phyloP scores from a whole-genome alignment of 768 basidiomycete genomes.

The Xerocomellus dryophilus region DNA sequence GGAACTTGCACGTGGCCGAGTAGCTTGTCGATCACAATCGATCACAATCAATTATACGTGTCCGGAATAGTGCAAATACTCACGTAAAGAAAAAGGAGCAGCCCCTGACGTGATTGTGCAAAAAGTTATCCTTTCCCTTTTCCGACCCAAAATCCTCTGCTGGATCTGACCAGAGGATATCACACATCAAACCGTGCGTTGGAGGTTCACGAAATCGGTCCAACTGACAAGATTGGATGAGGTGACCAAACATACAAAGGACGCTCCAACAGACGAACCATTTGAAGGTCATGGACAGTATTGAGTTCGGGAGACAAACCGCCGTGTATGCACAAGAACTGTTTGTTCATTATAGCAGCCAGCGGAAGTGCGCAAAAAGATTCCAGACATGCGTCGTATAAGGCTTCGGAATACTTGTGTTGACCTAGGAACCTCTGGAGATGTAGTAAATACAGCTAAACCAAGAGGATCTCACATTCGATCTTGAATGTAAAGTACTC shows the following conservation, averaged over 20 bases:
- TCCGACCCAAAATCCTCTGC: conserved; percentile 70
- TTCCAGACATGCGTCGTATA: conserved; percentile 74
- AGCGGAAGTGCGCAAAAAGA: conserved; percentile 70
- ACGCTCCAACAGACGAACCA: conserved; percentile 35
- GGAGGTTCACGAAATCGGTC: conserved; percentile 74
- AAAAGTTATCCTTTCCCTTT: conserved; percentile 60
- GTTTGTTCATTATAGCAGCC: conserved; percentile 78
- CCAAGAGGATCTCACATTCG: conserved; percentile 33
- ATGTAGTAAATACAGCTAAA: conserved; percentile 2
- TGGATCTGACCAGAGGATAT: conserved; percentile 74
- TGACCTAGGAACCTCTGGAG: conserved; percentile 42
- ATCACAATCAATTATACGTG: background rate
- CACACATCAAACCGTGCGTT: conserved; percentile 71
- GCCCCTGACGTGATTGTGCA: conserved; percentile 72
- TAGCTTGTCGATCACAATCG: conserved; percentile 44
- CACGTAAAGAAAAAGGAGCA: conserved; percentile 77
- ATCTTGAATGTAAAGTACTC: conserved; percentile 64
- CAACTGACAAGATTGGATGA: conserved; percentile 39
- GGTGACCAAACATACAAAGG: background rate
- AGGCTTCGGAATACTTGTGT: conserved; percentile 72
- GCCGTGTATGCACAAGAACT: conserved; percentile 75
- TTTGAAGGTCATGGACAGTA: conserved; percentile 63
- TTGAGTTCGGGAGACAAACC: conserved; percentile 69
- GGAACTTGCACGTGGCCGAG: conserved; percentile 87
- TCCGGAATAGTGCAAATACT: conserved; percentile 15